Evolutionary conservation across 1,139 yeast species (phyloP).

Genomic region (Protomyces macrosporus): DNA sequence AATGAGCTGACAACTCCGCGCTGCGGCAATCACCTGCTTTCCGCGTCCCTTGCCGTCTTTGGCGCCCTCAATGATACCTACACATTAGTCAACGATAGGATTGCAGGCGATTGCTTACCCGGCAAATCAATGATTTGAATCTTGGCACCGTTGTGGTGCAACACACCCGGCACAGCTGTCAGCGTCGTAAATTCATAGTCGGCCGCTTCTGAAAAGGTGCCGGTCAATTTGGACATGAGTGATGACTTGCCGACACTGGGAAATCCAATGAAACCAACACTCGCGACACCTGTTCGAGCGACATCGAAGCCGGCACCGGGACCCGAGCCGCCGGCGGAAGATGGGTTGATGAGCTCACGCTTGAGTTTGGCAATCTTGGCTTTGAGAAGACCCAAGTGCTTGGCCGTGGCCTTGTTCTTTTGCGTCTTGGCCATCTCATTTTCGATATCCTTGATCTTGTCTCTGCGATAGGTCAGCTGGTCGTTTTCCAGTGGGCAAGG

Average conservation of each 20-base stretch:
- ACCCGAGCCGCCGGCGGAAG: constrained; percentile 74
- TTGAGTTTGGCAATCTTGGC: constrained; percentile 93
- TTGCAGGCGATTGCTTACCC: constrained; percentile 43
- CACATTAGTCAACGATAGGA: too few species aligned
- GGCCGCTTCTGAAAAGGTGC: constrained; percentile 95
- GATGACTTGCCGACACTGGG: constrained; percentile 96
- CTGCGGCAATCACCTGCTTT: constrained; percentile 96
- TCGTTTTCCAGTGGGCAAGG: neutral
- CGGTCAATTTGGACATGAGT: constrained; percentile 76
- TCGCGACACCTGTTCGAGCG: constrained; percentile 94
- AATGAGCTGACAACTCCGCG: constrained; percentile 87
- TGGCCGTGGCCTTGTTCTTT: constrained; percentile 30
- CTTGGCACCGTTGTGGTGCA: constrained; percentile 93
- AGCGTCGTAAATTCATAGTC: constrained; percentile 66
- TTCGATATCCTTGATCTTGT: constrained; percentile 31
- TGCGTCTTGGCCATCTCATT: constrained; percentile 31
- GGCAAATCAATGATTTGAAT: constrained; percentile 97
- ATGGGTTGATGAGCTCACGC: constrained; percentile 80
- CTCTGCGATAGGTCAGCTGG: constrained; percentile 1
- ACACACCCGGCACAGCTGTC: constrained; percentile 95
- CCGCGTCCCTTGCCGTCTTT: constrained; percentile 99
- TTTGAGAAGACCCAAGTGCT: constrained; percentile 88
- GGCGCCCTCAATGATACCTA: constrained; percentile 85
- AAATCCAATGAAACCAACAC: constrained; percentile 95
- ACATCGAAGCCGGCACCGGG: constrained; percentile 92